Percentiles rank a stretch among this genome's conserved stretches.
Conservation (phyloP, 441 rosid genomes). For the Euphorbia celastroides region DNA sequence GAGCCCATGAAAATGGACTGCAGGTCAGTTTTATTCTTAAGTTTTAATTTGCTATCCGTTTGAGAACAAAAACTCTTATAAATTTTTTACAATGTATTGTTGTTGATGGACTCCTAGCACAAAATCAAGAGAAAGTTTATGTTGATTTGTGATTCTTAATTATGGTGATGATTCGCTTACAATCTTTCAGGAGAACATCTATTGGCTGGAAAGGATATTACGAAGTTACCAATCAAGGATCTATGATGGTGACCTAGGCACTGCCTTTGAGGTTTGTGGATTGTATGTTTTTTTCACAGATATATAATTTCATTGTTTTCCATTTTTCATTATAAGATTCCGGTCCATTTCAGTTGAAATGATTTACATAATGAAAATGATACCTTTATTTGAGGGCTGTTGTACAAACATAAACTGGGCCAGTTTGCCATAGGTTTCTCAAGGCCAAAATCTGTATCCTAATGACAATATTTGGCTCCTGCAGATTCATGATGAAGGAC, state of each 20-base stretch:
- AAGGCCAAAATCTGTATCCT: too few relatives aligned
- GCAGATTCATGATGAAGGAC: constrained; percentile 83
- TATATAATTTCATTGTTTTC: not conserved
- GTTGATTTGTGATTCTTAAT: not conserved
- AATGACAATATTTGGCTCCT: constrained; percentile 6
- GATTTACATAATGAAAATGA: not conserved
- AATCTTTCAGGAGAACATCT: constrained; percentile 70
- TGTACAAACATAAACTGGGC: too few relatives aligned
- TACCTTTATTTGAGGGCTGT: constrained; percentile 5
- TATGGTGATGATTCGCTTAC: constrained; percentile 9
- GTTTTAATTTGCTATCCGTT: not conserved
- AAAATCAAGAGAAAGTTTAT: not conserved
- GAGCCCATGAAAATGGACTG: constrained; percentile 82
- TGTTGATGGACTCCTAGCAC: not conserved
- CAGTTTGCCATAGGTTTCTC: too few relatives aligned
- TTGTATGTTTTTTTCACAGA: not conserved
- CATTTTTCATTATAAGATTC: not conserved
- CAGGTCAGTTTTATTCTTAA: constrained; percentile 37
- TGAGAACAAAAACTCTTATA: constrained; percentile 1
- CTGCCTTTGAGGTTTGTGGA: constrained; percentile 61
- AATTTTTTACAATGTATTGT: not conserved
- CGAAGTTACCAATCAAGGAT: constrained; percentile 85
- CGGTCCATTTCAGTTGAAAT: not conserved
- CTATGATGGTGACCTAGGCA: constrained; percentile 61
- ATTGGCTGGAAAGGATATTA: constrained; percentile 76